These are phyloP conservation scores for Sugiyamaella boreocaroliniensis DNA, from an alignment of 805 yeast genomes.

Conservation along the genomic window DNA sequence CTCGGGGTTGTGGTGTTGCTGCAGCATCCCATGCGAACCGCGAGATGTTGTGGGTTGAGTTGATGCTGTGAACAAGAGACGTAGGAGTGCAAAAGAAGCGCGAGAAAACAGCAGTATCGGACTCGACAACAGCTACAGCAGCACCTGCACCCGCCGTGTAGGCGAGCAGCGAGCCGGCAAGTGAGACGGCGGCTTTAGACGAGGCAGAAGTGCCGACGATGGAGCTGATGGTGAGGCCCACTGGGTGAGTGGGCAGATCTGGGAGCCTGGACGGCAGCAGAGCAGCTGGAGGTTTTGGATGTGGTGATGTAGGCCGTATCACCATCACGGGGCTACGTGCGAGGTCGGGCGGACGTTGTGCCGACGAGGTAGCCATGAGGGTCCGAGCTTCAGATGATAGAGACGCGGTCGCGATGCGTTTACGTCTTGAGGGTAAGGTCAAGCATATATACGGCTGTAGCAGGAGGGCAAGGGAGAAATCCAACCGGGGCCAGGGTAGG, in stretches of 20 bases:
- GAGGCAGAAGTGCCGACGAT: slow-evolving; percentile 23
- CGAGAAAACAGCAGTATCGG: not conserved
- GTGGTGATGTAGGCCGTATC: not conserved
- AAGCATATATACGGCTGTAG: too few relatives aligned
- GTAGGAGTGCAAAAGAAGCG: slow-evolving; percentile 16
- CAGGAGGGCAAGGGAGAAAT: too few relatives aligned
- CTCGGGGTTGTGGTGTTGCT: slow-evolving; percentile 1
- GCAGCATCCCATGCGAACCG: slow-evolving; percentile 8
- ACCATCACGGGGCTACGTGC: too few relatives aligned
- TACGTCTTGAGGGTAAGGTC: too few relatives aligned
- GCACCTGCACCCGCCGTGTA: slow-evolving; percentile 29
- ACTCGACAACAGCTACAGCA: slow-evolving; percentile 14
- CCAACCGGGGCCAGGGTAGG: too few relatives aligned
- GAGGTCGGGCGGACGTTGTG: too few relatives aligned
- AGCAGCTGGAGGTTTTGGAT: not conserved
- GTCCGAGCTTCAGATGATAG: too few relatives aligned
- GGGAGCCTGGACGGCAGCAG: not conserved
- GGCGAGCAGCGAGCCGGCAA: slow-evolving; percentile 16
- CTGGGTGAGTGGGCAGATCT: not conserved
- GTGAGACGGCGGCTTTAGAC: slow-evolving; percentile 10
- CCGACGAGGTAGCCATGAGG: too few relatives aligned
- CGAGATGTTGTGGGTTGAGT: slow-evolving; percentile 1
- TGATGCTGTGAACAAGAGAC: slow-evolving; percentile 13
- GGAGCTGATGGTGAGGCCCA: slow-evolving; percentile 4
- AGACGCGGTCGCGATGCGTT: too few relatives aligned